Percentiles rank a stretch among this genome's conserved stretches.
phyloP scores from a whole-genome alignment of 2,329 filamentous ascomycete genomes.

The Tolypocladium guangdongense region DNA sequence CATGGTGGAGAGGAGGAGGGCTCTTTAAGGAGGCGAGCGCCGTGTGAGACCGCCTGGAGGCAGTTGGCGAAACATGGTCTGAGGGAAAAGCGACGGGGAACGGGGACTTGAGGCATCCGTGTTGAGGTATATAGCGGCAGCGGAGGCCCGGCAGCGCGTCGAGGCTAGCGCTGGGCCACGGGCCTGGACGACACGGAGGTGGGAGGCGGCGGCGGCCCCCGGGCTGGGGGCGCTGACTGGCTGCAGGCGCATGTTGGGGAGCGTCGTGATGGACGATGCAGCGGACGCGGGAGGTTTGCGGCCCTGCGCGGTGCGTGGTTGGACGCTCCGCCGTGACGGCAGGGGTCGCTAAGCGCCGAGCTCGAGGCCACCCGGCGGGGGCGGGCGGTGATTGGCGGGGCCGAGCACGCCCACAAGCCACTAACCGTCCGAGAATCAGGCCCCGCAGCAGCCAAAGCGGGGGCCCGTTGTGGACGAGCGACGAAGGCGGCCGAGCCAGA shows the following conservation, averaged over 20 bases:
- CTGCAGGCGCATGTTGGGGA: slow-evolving; percentile 1
- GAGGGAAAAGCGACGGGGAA: slow-evolving; percentile 34
- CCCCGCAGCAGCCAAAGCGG: not conserved
- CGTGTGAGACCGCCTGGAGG: slow-evolving; percentile 31
- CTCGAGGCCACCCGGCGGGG: slow-evolving; percentile 4
- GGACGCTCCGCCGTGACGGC: slow-evolving; percentile 21
- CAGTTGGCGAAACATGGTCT: slow-evolving; percentile 37
- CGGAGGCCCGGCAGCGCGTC: slow-evolving; percentile 35
- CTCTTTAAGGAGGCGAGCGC: slow-evolving; percentile 20
- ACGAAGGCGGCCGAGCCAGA: too few species aligned
- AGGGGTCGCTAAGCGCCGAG: slow-evolving; percentile 28
- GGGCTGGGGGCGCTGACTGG: not conserved
- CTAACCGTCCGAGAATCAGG: not conserved
- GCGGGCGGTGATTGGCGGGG: slow-evolving; percentile 13
- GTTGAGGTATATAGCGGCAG: slow-evolving; percentile 50
- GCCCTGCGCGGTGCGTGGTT: slow-evolving; percentile 24
- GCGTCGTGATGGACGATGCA: slow-evolving; percentile 4
- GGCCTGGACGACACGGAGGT: slow-evolving; percentile 2
- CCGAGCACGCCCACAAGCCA: not conserved
- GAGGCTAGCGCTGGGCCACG: slow-evolving; percentile 13
- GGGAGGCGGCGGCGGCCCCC: not conserved
- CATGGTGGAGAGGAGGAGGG: slow-evolving; percentile 28
- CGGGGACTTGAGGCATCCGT: slow-evolving; percentile 28
- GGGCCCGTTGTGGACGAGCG: too few species aligned
- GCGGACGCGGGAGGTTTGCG: slow-evolving; percentile 2